Evolutionary conservation across 805 yeast species (phyloP).

Genomic region (Candida hungchunana): DNA sequence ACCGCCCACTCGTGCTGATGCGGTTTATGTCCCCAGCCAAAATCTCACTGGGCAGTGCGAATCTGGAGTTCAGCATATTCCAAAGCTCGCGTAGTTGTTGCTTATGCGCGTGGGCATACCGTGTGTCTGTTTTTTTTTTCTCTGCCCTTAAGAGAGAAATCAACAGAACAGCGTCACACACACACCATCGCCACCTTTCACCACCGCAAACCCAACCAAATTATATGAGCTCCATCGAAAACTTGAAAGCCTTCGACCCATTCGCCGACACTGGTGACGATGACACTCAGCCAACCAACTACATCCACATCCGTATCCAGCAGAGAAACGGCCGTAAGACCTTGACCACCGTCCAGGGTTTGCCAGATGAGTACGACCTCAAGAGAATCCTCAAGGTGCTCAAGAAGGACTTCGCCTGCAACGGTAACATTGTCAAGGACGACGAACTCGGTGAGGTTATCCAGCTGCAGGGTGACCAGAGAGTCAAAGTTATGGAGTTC

Average conservation of each 20-base stretch:
- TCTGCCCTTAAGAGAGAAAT: no score
- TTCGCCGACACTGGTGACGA: conserved; percentile 99
- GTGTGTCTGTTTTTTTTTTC: no score
- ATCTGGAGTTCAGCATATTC: no score
- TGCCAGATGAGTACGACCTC: conserved; percentile 90
- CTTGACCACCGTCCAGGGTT: conserved; percentile 96
- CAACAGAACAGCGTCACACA: no score
- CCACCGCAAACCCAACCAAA: neutral
- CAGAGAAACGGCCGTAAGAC: conserved; percentile 99
- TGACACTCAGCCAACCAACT: conserved; percentile 92
- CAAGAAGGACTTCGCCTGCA: conserved; percentile 98
- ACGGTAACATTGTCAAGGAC: conserved; percentile 96
- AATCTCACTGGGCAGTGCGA: no score
- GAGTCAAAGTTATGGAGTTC: conserved; percentile 92
- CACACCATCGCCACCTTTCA: neutral
- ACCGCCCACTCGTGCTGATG: no score
- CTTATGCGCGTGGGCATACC: no score
- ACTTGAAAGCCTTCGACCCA: conserved; percentile 84
- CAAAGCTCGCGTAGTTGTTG: no score
- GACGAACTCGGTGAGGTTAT: conserved; percentile 94
- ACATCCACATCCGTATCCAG: conserved; percentile 97
- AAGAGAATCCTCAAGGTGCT: conserved; percentile 90
- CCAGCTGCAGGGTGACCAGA: conserved; percentile 98
- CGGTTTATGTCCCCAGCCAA: no score
- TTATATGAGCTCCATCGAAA: conserved; percentile 86